Evolutionary conservation across 2,329 filamentous ascomycete genomes (phyloP), one percentile per base, ranked within the genome.

Genomic region (Neurospora crassa): DNA sequence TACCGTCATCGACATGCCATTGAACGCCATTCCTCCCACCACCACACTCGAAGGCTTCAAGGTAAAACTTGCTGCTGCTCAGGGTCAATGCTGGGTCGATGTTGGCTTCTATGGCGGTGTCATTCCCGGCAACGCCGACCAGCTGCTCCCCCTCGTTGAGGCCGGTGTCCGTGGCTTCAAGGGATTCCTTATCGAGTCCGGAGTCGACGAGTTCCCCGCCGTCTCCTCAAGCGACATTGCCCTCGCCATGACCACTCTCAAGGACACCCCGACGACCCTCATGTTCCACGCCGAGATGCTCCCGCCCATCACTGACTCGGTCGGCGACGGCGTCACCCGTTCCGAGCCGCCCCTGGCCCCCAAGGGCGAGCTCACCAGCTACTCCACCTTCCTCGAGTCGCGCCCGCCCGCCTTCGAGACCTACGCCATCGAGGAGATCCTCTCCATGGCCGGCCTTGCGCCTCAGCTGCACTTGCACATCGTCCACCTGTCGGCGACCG

Each of bases 281-380:
- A 98, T 99, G 95, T 99, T 99, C 84, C 96, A 99, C 79, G 96
- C 96, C 71, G 96, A 99, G 81, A 98, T 97, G 94, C 90, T 96
- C 14, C 94, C 95, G n/a, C 92, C 93, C 20, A 92, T 94, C 75
- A 83, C 92, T 68, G 88, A 89, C 75, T 94, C 92, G 0, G 91
- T 94, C 2, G 91, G 92, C 70, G 93, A 96, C 79, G 89, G 89
- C 37, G 89, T 93, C 4, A 91, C 92, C 77, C 81, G 83, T 37
- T 92, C 92, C 0, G 84, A 87, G 7, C 88, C 92, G 20, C 92
- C 92, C 0, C 82, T 91, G 7, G 88, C 87, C 0, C 92, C 92
- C 4, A 85, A 86, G 40, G 93, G 93, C 18, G 89, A 91, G 12
- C 83, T 94, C 37, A 90, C 90, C 70, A 85, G 90, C 40, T 99